Percentiles rank a stretch among this genome's conserved stretches.
Conservation (phyloP, 2,329 filamentous ascomycete species). For the Aspergillaceae sp. region DNA sequence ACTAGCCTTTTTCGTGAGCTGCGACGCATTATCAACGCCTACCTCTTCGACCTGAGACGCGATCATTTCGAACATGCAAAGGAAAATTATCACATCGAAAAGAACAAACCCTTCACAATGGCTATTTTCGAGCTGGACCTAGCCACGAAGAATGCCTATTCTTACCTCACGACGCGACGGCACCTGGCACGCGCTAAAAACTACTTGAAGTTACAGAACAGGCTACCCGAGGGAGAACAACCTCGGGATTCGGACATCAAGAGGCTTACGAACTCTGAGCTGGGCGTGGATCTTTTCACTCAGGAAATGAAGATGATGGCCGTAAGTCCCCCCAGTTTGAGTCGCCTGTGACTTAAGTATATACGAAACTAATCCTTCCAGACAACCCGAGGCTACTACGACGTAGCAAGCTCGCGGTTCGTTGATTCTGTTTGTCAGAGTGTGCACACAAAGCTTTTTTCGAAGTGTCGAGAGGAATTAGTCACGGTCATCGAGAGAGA, state of each 20-base stretch:
- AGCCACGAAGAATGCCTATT: conserved; percentile 9
- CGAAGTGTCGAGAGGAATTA: conserved; percentile 26
- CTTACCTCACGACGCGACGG: conserved; percentile 11
- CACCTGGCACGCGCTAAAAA: conserved; percentile 8
- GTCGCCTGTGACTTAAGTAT: neutral
- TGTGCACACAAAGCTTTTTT: conserved; percentile 28
- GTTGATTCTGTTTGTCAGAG: conserved; percentile 32
- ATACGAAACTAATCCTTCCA: conserved; percentile 11
- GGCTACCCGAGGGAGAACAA: conserved; percentile 12
- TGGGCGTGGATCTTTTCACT: conserved; percentile 26
- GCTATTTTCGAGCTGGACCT: conserved; percentile 17
- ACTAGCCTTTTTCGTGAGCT: conserved; percentile 28
- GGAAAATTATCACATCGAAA: conserved; percentile 48
- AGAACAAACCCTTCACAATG: conserved; percentile 50
- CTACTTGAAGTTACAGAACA: conserved; percentile 9
- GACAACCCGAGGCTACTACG: conserved; percentile 32
- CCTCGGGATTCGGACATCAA: conserved; percentile 13
- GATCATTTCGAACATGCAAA: conserved; percentile 37
- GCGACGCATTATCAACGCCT: conserved; percentile 35
- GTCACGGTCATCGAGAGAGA: conserved; percentile 20
- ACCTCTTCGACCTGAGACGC: conserved; percentile 37
- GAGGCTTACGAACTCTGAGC: conserved; percentile 17
- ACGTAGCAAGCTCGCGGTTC: conserved; percentile 31
- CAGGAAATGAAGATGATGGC: conserved; percentile 37
- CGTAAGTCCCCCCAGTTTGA: conserved; percentile 20